Conservation (phyloP, 2,329 filamentous ascomycete species). For the Cladosporium velox region DNA sequence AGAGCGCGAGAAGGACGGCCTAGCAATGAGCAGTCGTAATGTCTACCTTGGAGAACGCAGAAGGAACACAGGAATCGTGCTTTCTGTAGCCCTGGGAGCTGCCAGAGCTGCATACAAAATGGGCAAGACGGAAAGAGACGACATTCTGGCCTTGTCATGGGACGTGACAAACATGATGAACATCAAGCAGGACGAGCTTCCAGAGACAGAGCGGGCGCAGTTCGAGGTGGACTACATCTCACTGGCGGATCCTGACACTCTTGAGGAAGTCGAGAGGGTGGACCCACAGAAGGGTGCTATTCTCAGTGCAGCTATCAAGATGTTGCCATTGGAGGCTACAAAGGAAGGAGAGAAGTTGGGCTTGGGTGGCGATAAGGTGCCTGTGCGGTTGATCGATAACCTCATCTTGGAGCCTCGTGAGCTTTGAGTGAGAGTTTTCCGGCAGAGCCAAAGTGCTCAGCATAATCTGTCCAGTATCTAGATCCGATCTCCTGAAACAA, state of each 20-base stretch:
- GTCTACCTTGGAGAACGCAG: constrained; percentile 83
- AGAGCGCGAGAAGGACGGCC: constrained; percentile 72
- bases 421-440: background rate
- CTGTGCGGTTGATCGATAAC: constrained; percentile 92
- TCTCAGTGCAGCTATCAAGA: constrained; percentile 86
- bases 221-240: constrained; percentile 94
- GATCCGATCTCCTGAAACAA: background rate
- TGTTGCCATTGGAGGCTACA: constrained; percentile 75
- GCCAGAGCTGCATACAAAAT: constrained; percentile 67
- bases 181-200: constrained; percentile 62
- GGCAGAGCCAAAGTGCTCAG: background rate
- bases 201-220: constrained; percentile 61
- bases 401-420: constrained; percentile 58
- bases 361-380: constrained; percentile 70
- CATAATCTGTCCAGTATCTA: background rate
- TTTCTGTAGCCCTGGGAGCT: constrained; percentile 68
- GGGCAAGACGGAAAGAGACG: constrained; percentile 57
- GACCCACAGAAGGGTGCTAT: constrained; percentile 74
- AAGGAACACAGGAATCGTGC: constrained; percentile 69
- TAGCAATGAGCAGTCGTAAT: constrained; percentile 91
- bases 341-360: constrained; percentile 69
- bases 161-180: constrained; percentile 58
- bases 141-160: constrained; percentile 72
- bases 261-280: constrained; percentile 74
- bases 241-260: constrained; percentile 78